These are phyloP conservation scores for Metschnikowia rubicola DNA, from an alignment of 805 yeast species.

Conservation along the genomic window DNA sequence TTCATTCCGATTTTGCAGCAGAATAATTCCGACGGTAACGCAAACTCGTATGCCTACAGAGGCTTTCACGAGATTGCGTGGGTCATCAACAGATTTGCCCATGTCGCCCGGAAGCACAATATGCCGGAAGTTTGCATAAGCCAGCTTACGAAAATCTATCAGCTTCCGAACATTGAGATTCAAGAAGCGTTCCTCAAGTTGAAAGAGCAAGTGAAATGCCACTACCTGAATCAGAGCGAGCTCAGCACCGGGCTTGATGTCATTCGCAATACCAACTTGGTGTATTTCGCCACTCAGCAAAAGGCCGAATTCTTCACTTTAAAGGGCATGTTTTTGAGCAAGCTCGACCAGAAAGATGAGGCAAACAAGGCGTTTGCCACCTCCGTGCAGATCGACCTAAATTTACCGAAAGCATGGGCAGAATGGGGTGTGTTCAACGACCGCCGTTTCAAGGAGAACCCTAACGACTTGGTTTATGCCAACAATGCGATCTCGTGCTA, in stretches of 20 bases:
- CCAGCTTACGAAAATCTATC: conserved; percentile 89
- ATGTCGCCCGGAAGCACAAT: conserved; percentile 94
- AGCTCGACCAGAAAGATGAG: conserved; percentile 84
- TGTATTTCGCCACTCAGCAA: conserved; percentile 94
- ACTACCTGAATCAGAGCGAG: conserved; percentile 87
- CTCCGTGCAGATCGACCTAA: conserved; percentile 92
- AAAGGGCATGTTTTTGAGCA: conserved; percentile 96
- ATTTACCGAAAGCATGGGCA: conserved; percentile 98
- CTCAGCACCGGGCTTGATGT: conserved; percentile 94
- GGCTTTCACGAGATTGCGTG: conserved; percentile 99
- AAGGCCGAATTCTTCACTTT: conserved; percentile 97
- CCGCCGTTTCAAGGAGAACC: conserved; percentile 77
- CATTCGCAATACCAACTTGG: conserved; percentile 91
- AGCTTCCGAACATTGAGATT: conserved; percentile 94
- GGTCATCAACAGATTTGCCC: conserved; percentile 97
- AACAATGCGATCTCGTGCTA: conserved; percentile 94
- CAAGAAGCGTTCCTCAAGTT: conserved; percentile 96
- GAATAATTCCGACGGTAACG: conserved; percentile 58
- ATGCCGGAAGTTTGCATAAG: conserved; percentile 96
- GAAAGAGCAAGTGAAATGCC: conserved; percentile 97
- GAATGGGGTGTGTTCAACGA: conserved; percentile 99
- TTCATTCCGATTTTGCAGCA: conserved; percentile 83
- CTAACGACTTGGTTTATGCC: conserved; percentile 77
- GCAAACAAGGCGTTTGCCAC: conserved; percentile 98
- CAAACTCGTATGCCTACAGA: conserved; percentile 90